A percentile compares a stretch with the other conserved stretches of the same genome.
These are phyloP conservation scores for Heterobasidion annosum DNA, from an alignment of 1,284 basidiomycete species.

Conservation along the genomic window DNA sequence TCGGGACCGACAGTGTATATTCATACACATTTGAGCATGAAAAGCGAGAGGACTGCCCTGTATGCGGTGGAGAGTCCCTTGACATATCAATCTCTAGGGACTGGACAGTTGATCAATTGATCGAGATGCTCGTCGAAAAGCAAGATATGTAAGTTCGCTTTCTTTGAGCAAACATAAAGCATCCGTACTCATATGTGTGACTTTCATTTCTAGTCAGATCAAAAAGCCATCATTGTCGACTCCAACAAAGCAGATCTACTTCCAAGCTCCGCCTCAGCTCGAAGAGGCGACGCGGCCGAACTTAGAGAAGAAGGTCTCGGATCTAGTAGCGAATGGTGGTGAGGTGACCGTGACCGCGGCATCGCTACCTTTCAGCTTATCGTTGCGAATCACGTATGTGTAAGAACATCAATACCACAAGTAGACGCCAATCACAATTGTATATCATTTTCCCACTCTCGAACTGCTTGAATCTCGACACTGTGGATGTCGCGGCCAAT, in stretches of 20 bases:
- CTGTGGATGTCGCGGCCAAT: too few species aligned
- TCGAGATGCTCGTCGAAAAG: slow-evolving; percentile 77
- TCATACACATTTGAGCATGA: slow-evolving; percentile 98
- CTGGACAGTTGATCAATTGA: slow-evolving; percentile 75
- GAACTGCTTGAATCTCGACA: too few species aligned
- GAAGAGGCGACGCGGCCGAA: slow-evolving; percentile 85
- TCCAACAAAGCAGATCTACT: slow-evolving; percentile 69
- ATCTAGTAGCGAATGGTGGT: slow-evolving; percentile 69
- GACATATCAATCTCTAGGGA: slow-evolving; percentile 61
- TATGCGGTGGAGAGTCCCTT: slow-evolving; percentile 88
- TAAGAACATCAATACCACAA: slow-evolving; percentile 16
- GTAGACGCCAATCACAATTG: background rate
- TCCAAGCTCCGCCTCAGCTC: slow-evolving; percentile 87
- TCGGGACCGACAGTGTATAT: slow-evolving; percentile 95
- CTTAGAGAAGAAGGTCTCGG: slow-evolving; percentile 75
- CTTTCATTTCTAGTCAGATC: slow-evolving; percentile 61
- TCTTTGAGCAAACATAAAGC: slow-evolving; percentile 3
- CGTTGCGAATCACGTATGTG: slow-evolving; percentile 56
- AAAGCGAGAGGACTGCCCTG: slow-evolving; percentile 88
- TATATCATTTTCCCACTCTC: background rate
- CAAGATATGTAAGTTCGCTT: slow-evolving; percentile 71
- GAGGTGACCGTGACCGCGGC: slow-evolving; percentile 86
- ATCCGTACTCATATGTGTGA: background rate
- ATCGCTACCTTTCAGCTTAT: slow-evolving; percentile 81
- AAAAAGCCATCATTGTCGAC: slow-evolving; percentile 84